Evolutionary conservation across 371 early-diverging fungal genomes (phyloP).

Genomic region (Mucor mucedo): DNA sequence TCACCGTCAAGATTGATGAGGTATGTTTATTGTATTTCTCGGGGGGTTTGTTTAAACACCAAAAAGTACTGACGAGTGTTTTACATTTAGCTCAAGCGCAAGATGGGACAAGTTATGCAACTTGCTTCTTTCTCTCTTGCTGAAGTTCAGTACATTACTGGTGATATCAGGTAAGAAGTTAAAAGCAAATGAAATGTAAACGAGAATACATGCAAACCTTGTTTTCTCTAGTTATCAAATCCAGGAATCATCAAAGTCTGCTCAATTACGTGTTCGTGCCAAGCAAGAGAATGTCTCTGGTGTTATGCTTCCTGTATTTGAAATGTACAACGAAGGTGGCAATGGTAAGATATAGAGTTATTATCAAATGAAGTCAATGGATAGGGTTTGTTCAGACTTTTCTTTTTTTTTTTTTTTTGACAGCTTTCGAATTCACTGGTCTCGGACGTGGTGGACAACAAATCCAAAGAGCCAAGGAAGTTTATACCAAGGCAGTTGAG

Average conservation of each 20-base stretch:
- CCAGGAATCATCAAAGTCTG: conserved; percentile 90
- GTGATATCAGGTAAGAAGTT: conserved; percentile 83
- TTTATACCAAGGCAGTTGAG: conserved; percentile 93
- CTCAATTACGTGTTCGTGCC: conserved; percentile 90
- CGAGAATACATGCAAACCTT: neutral
- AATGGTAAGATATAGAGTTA: conserved; percentile 63
- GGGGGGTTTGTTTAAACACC: no score
- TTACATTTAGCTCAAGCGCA: conserved; percentile 31
- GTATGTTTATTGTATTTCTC: conserved; percentile 31
- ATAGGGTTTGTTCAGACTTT: no score
- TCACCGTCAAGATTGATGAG: conserved; percentile 95
- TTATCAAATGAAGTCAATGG: neutral
- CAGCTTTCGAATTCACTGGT: conserved; percentile 95
- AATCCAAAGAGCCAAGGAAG: conserved; percentile 92
- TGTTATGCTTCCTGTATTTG: conserved; percentile 94
- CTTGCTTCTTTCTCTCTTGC: conserved; percentile 97
- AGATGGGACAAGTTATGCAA: conserved; percentile 97
- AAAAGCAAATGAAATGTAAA: no score
- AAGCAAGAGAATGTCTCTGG: conserved; percentile 98
- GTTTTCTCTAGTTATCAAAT: conserved; percentile 81
- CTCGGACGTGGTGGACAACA: conserved; percentile 98
- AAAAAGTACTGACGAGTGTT: neutral
- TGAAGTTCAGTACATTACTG: conserved; percentile 97
- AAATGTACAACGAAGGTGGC: conserved; percentile 81
- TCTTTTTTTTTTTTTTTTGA: neutral